These are phyloP conservation scores for Aspergillus ustus DNA, from an alignment of 2,329 filamentous ascomycete genomes.

Conservation along the genomic window DNA sequence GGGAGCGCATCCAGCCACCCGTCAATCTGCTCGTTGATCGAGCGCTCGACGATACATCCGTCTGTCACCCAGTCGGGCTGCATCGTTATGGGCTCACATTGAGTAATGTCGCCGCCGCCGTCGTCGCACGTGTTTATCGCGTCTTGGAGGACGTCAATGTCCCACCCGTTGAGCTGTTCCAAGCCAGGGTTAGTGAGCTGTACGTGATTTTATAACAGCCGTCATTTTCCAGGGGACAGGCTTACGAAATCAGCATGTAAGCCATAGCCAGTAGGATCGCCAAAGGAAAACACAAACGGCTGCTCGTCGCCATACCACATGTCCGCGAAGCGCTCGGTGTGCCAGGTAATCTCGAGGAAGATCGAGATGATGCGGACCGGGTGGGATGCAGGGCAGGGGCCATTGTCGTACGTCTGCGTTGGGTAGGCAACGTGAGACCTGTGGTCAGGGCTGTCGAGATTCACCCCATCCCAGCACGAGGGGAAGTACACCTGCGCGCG, in stretches of 20 bases:
- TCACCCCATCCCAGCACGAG: constrained; percentile 38
- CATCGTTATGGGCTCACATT: constrained; percentile 2
- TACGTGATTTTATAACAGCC: no score
- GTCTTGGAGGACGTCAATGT: constrained; percentile 6
- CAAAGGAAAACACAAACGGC: constrained; percentile 10
- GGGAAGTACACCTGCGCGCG: constrained; percentile 38
- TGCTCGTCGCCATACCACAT: constrained; percentile 44
- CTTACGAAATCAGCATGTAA: constrained; percentile 15
- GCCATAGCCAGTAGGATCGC: constrained; percentile 17
- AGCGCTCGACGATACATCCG: constrained; percentile 6
- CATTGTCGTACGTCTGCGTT: constrained; percentile 10
- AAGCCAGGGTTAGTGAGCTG: neutral
- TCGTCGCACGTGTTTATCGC: constrained; percentile 9
- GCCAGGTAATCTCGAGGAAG: constrained; percentile 64
- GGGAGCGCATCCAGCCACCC: constrained; percentile 15
- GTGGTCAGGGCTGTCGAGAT: constrained; percentile 34
- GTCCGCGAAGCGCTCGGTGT: constrained; percentile 56
- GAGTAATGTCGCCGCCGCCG: neutral
- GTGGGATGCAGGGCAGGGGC: constrained; percentile 35
- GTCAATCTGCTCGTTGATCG: constrained; percentile 5
- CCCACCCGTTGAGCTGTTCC: constrained; percentile 8
- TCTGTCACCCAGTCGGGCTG: neutral
- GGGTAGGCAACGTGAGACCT: constrained; percentile 37
- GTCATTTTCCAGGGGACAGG: no score
- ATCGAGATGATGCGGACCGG: constrained; percentile 60